Base-by-base conservation (phyloP, 495 filamentous ascomycete genomes). In the Daldinia vernicosa region DNA sequence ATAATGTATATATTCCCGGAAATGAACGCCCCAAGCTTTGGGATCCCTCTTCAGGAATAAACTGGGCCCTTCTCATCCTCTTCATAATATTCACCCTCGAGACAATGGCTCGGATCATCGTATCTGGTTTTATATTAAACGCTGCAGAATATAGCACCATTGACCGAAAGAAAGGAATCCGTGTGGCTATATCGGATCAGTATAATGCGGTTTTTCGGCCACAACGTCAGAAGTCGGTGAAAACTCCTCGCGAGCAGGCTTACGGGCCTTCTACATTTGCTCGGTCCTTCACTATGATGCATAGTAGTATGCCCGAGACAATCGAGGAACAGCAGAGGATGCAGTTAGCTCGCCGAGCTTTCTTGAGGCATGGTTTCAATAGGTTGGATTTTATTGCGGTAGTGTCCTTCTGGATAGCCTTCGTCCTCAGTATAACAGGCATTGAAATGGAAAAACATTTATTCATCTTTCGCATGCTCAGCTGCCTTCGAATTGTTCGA, bases 391-490 rank as follows among this genome's bases (percentile, higher is more conserved):
- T 98, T 80, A 81, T 99, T 35, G 96, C 95, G 4, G 90, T 99
- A n/a, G 84, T 95, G n/a, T 90, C 94, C 6, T 98, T 92, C 79
- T 99, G 95, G 95, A 89, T 97, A 51, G 89, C 92, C 0, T 94
- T 97, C 71, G 77, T 88, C 35, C 84, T 99, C 55, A 84, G 88
- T 24, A 69, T 93, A 19, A 84, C 84, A 19, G 90, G 88, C 8
- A 73, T 94, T 19, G 93, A 98, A 73, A 81, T 79, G 57, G 65
- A 80, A 9, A 83, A 85, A 39, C 92, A 95, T 72, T 76, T 97
- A 9, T 97, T 93, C 75, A 87, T 99, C 27, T 99, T 99, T 77
- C 88, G 91, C 37, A 99, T 99, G 95, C 84, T 99, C 59, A 97
- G 93, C 71, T 97, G 93, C 82, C 83, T 98, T 67, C 91, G 95